These are phyloP conservation scores for Caloboletus firmus DNA, from an alignment of 1,284 basidiomycete species.

Conservation along the genomic window DNA sequence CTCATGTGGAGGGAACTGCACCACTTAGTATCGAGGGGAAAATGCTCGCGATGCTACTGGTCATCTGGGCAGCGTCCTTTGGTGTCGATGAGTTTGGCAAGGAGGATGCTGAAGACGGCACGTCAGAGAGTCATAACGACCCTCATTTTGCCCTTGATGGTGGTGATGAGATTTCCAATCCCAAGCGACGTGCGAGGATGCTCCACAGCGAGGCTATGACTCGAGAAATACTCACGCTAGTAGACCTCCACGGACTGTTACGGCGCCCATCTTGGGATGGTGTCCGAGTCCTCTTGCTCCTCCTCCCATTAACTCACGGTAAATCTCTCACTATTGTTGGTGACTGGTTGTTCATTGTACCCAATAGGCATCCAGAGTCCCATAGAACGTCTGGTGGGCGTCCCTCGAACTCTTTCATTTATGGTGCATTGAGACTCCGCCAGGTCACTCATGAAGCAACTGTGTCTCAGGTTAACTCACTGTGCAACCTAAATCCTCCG, in stretches of 20 bases:
- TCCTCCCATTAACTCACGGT: constrained; percentile 84
- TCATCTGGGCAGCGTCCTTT: constrained; percentile 84
- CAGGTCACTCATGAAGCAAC: constrained; percentile 61
- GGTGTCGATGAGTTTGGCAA: constrained; percentile 75
- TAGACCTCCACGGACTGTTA: constrained; percentile 76
- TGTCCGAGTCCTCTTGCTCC: constrained; percentile 70
- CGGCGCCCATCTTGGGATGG: constrained; percentile 87
- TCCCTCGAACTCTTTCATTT: background rate
- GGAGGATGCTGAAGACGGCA: constrained; percentile 15
- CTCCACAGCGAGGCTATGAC: constrained; percentile 56
- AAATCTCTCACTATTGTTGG: constrained; percentile 5
- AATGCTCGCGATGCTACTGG: constrained; percentile 68
- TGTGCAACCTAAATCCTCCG: constrained; percentile 57
- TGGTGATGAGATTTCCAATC: constrained; percentile 22
- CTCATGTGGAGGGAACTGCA: constrained; percentile 57
- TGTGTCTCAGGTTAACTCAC: constrained; percentile 64
- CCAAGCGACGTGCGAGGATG: constrained; percentile 18
- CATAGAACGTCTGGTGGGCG: constrained; percentile 51
- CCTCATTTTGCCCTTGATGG: constrained; percentile 14
- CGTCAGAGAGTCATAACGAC: constrained; percentile 25
- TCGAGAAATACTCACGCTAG: constrained; percentile 69
- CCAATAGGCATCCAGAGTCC: constrained; percentile 45
- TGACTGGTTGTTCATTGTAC: constrained; percentile 12
- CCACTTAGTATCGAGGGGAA: constrained; percentile 59
- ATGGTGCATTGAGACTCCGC: background rate